Conservation (phyloP, 2,329 filamentous ascomycete genomes). For the Cladosporium sp. region DNA sequence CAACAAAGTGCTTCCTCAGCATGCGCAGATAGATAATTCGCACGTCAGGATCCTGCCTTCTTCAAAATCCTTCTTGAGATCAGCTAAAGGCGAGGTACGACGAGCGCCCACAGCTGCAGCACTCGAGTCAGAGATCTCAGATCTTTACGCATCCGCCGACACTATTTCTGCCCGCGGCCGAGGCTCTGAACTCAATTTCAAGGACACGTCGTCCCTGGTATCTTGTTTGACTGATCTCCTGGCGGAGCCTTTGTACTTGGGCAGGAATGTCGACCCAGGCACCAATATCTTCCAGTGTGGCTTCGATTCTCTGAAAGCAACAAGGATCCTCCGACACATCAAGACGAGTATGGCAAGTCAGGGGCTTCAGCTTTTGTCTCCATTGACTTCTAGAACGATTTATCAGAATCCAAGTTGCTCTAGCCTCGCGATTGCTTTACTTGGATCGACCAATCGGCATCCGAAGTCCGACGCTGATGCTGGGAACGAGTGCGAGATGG, state of each 20-base stretch:
- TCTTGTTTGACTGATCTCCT: not conserved
- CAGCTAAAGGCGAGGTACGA: conserved; percentile 21
- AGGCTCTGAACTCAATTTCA: not conserved
- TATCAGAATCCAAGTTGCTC: conserved; percentile 38
- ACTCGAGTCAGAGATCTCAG: conserved; percentile 7
- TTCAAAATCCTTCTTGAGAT: conserved; percentile 18
- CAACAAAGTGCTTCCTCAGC: conserved; percentile 36
- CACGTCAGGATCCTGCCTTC: conserved; percentile 41
- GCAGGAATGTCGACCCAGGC: not conserved
- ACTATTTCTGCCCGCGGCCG: not conserved
- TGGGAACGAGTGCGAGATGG: not conserved
- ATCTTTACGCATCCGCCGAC: conserved; percentile 15
- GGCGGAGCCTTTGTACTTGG: not conserved
- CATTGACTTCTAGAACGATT: conserved; percentile 48
- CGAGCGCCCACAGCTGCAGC: conserved; percentile 17
- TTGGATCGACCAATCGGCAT: not conserved
- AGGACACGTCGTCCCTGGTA: not conserved
- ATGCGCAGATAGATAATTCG: conserved; percentile 45
- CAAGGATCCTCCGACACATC: not conserved
- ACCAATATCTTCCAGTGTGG: conserved; percentile 1
- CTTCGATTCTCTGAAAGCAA: conserved; percentile 3
- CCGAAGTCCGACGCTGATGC: not conserved
- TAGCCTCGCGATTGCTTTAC: not conserved
- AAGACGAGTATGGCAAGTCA: conserved; percentile 22
- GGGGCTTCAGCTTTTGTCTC: conserved; percentile 47